These are phyloP conservation scores for Coemansia sp. DNA, from an alignment of 192 early-diverging fungal genomes.

Conservation along the genomic window DNA sequence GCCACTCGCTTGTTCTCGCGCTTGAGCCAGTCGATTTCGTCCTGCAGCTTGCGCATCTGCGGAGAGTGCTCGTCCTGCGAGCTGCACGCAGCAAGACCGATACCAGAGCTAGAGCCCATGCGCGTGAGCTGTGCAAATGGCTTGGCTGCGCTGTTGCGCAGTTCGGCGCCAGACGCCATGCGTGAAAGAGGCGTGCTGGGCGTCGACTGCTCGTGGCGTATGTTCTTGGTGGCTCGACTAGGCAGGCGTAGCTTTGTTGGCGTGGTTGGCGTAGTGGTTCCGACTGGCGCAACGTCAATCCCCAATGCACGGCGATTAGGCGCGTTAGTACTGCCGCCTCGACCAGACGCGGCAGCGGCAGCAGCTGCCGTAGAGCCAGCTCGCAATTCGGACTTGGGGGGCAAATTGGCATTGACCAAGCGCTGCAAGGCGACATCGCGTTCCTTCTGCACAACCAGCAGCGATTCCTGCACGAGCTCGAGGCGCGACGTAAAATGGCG, in stretches of 20 bases:
- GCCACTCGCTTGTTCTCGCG: slow-evolving; percentile 19
- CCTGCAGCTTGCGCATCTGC: slow-evolving; percentile 20
- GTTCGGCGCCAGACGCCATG: slow-evolving; percentile 18
- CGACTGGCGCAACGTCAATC: slow-evolving; percentile 5
- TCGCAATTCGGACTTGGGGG: neutral
- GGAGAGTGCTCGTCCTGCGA: neutral
- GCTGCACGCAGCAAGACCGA: neutral
- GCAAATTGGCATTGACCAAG: slow-evolving; percentile 30
- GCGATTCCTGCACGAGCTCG: slow-evolving; percentile 46
- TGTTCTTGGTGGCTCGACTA: slow-evolving; percentile 27
- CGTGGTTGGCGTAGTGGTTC: slow-evolving; percentile 13
- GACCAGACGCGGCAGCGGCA: neutral
- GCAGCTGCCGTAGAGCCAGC: neutral
- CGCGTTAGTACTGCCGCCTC: neutral
- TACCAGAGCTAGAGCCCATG: slow-evolving; percentile 4
- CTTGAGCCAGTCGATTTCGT: slow-evolving; percentile 30
- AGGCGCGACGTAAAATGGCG: slow-evolving; percentile 50
- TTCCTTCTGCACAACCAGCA: slow-evolving; percentile 49
- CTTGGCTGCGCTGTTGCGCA: slow-evolving; percentile 6
- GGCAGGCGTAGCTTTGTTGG: slow-evolving; percentile 35
- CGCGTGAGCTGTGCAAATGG: neutral
- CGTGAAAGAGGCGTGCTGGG: slow-evolving; percentile 19
- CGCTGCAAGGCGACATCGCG: slow-evolving; percentile 50
- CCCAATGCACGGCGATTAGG: slow-evolving; percentile 26
- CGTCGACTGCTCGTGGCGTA: neutral